phyloP scores from a whole-genome alignment of 345 rosid genomes.

The Melaleuca alternifolia region DNA sequence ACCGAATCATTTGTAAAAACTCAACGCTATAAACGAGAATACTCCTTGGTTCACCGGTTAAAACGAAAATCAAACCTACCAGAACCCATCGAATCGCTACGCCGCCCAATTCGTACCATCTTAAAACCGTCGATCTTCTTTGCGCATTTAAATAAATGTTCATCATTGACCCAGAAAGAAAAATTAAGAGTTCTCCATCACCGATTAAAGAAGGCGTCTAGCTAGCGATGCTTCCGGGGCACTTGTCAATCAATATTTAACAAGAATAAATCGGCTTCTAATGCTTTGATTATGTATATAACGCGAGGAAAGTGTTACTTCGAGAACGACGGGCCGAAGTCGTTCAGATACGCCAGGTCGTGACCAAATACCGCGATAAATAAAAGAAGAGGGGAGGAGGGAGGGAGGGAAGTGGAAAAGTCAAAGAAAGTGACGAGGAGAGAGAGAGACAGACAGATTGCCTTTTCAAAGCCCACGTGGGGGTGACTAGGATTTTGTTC shows the following conservation, averaged over 20 bases:
- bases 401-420: background rate
- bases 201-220: background rate
- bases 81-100: rapidly evolving
- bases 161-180: background rate
- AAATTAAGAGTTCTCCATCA: background rate
- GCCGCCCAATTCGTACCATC: background rate
- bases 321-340: background rate
- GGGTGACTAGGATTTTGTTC: background rate
- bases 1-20: background rate
- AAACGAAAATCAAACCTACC: background rate
- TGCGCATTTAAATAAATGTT: background rate
- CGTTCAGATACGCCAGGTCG: background rate
- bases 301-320: background rate
- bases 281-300: background rate
- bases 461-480: background rate
- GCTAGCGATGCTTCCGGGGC: rapidly evolving
- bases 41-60: background rate
- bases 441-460: background rate
- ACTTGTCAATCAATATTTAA: background rate
- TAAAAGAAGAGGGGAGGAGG: background rate
- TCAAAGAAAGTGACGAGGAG: background rate
- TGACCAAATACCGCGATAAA: background rate
- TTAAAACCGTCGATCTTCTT: background rate
- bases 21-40: background rate
- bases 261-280: too few relatives aligned